Evolutionary conservation across 148 eudicot species (phyloP).

Genomic region (Hydrangea macrophylla): DNA sequence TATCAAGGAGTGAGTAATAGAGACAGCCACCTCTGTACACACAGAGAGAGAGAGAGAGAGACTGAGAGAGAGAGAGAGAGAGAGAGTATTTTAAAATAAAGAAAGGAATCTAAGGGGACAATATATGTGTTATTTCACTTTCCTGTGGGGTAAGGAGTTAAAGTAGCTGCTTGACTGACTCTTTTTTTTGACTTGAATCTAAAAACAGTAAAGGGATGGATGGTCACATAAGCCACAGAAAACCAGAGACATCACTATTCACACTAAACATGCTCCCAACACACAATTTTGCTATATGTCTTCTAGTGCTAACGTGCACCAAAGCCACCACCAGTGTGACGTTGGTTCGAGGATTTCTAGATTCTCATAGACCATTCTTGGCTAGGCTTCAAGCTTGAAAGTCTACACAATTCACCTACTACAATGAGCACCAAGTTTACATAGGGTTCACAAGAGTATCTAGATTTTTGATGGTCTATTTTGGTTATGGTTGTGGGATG

Average conservation of each 20-base stretch:
- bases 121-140: conserved; percentile 25
- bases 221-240: too few species aligned
- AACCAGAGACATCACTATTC: too few species aligned
- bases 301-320: too few species aligned
- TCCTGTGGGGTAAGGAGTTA: conserved; percentile 24
- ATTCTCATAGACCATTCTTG: too few species aligned
- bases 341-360: too few species aligned
- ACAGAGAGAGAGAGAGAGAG: neutral
- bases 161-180: conserved; percentile 14
- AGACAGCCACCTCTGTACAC: neutral
- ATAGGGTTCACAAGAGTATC: too few species aligned
- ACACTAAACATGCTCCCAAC: neutral
- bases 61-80: conserved; percentile 1
- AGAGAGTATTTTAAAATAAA: conserved; percentile 6
- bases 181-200: conserved; percentile 19
- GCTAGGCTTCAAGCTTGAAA: too few species aligned
- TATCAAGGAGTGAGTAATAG: conserved; percentile 11
- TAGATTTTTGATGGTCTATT: too few species aligned
- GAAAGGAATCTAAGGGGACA: conserved; percentile 23
- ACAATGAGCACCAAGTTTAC: too few species aligned
- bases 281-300: neutral
- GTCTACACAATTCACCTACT: too few species aligned
- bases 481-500: too few species aligned
- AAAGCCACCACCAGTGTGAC: too few species aligned
- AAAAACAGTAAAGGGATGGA: neutral